Conservation (phyloP, 2,329 filamentous ascomycete species). For the Colletotrichum eleusines region DNA sequence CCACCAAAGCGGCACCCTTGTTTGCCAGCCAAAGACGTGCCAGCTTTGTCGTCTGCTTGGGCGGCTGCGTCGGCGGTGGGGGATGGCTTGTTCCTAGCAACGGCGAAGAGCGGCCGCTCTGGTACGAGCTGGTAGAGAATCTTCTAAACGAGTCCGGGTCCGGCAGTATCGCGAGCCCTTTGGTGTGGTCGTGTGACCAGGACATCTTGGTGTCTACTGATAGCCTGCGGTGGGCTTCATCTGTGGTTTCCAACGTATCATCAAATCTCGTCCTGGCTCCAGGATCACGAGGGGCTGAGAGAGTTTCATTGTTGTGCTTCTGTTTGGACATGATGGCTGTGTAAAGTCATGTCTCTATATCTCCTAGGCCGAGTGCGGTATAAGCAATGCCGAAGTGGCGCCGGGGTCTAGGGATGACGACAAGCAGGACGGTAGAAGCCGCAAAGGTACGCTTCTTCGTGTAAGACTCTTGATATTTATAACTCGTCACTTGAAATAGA, state of each 20-base stretch:
- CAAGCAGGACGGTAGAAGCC: background rate
- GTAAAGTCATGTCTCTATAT: conserved; percentile 27
- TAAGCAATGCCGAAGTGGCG: background rate
- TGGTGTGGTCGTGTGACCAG: conserved; percentile 42
- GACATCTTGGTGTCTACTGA: conserved; percentile 44
- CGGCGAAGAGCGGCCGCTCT: conserved; percentile 46
- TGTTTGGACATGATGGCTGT: conserved; percentile 42
- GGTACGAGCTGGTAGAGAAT: conserved; percentile 56
- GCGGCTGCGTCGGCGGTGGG: conserved; percentile 36
- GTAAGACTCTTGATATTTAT: background rate
- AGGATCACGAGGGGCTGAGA: conserved; percentile 45
- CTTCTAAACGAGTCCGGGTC: conserved; percentile 52
- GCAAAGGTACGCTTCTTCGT: background rate
- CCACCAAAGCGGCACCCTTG: conserved; percentile 79
- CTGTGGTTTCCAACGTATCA: conserved; percentile 44
- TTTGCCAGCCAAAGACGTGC: conserved; percentile 70
- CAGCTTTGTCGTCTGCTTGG: conserved; percentile 38
- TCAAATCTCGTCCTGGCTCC: conserved; percentile 44
- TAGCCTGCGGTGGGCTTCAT: conserved; percentile 46
- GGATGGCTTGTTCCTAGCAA: conserved; percentile 41
- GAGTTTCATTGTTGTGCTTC: conserved; percentile 26
- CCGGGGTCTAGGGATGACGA: background rate
- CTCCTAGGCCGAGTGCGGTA: background rate
- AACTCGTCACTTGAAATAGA: conserved; percentile 4
- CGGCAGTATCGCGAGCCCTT: conserved; percentile 45